Base-by-base conservation (phyloP, 2,329 filamentous ascomycete species). In the Ceratocystis harringtonii region DNA sequence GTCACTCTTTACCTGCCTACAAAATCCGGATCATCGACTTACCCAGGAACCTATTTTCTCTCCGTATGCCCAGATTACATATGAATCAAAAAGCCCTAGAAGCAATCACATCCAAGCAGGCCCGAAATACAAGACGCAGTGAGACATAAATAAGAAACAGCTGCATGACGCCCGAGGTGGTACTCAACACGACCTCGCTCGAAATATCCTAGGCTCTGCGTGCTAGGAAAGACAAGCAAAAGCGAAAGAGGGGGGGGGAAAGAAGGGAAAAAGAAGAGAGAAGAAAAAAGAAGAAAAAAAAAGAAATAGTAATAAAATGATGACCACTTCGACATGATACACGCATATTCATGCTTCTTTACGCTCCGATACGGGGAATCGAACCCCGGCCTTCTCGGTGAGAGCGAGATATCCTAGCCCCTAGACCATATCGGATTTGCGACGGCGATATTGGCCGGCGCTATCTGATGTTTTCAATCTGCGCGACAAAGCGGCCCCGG, bases 361-460 rank as follows among this genome's bases (percentile, higher is more conserved):
- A 2, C 17, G n/a, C 65, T 70, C 68, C 68, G 67, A 65, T 68
- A 68, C 69, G 63, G 68, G 68, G 68, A 69, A 69, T 69, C 66
- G 68, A 70, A 70, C 69, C 69, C 69, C 63, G 69, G 67, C 67
- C 68, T 67, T 63, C 67, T 66, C 69, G 68, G 69, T 66, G 67
- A 68, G 62, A 68, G 65, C 67, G 65, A 66, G 65, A 67, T 65
- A 68, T 68, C 62, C 65, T 68, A 68, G 60, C 67, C 67, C 62
- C 60, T 67, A 68, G 62, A 67, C 67, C 58, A 68, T 65, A 67
- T 65, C 65, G 65, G 67, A 68, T 57, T 44, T 45, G 28, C 12
- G 2, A 15, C 4, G 10, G 12, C 36, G 10, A 4, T 41, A 12
- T 4, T 15, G 4, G 3, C 8, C 10, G 3, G 1, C 3, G 10